Percentiles rank a stretch among this genome's conserved stretches.
Evolutionary conservation across 2,329 filamentous ascomycete genomes (phyloP).

Genomic region (Ophiocordyceps australis): DNA sequence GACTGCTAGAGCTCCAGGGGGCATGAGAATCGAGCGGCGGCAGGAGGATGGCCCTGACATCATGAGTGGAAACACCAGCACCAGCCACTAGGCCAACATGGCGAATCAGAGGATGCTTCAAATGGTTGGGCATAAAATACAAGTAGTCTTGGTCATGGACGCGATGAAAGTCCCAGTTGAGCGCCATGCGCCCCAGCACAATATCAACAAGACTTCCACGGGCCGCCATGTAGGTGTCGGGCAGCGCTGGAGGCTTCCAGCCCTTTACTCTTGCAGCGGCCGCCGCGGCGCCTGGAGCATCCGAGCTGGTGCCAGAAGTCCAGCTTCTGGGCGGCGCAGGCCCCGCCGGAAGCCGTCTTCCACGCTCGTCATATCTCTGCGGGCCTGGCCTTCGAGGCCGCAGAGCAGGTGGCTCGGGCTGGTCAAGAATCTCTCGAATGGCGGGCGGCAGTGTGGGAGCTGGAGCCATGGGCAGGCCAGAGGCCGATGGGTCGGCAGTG

Average conservation of each 20-base stretch:
- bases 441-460: constrained; percentile 38
- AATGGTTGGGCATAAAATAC: constrained; percentile 31
- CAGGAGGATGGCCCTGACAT: constrained; percentile 27
- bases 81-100: constrained; percentile 25
- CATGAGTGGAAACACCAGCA: constrained; percentile 28
- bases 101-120: constrained; percentile 32
- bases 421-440: constrained; percentile 38
- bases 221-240: constrained; percentile 23
- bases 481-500: constrained; percentile 11
- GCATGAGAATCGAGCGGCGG: constrained; percentile 10
- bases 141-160: constrained; percentile 39
- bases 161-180: constrained; percentile 35
- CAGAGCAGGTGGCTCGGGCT: constrained; percentile 36
- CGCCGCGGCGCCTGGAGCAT: constrained; percentile 5
- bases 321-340: constrained; percentile 42
- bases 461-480: constrained; percentile 11
- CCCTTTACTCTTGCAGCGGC: no score
- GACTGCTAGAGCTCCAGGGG: no score
- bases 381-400: constrained; percentile 25
- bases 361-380: constrained; percentile 22
- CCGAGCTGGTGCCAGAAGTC: constrained; percentile 15
- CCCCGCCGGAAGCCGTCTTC: constrained; percentile 34
- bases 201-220: constrained; percentile 31
- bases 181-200: constrained; percentile 28
- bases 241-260: no score